Evolutionary conservation across 805 yeast species (phyloP).

Genomic region (Candida hispaniensis): DNA sequence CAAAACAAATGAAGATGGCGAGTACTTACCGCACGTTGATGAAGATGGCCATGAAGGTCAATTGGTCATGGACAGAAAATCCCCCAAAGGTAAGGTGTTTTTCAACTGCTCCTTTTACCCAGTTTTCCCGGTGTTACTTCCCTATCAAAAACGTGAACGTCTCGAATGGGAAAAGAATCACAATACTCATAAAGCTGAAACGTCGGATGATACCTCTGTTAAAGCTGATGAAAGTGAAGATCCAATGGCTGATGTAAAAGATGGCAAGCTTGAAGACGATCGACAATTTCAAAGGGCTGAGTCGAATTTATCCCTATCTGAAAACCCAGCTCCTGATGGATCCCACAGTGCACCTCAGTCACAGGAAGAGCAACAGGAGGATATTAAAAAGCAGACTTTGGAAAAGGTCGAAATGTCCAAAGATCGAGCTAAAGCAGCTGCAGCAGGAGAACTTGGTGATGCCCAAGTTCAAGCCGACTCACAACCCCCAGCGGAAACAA

Average conservation of each 20-base stretch:
- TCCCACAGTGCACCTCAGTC: no score
- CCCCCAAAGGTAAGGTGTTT: conserved; percentile 71
- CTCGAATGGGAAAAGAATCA: not conserved
- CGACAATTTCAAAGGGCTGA: no score
- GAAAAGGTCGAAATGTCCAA: conserved; percentile 25
- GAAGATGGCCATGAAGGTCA: conserved; percentile 41
- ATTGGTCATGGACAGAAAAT: conserved; percentile 57
- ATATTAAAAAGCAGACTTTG: conserved; percentile 21
- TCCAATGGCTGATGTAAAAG: conserved; percentile 17
- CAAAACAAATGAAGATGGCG: conserved; percentile 49
- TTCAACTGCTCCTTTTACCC: conserved; percentile 81
- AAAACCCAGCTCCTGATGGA: no score
- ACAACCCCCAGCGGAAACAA: no score
- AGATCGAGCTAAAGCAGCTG: conserved; percentile 30
- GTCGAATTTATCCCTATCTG: no score
- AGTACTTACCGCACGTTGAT: conserved; percentile 30
- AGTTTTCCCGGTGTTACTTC: conserved; percentile 61
- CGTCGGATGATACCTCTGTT: not conserved
- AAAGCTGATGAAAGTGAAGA: conserved; percentile 19
- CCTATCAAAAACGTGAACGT: conserved; percentile 30
- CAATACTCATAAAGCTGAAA: not conserved
- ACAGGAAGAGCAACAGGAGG: conserved; percentile 29
- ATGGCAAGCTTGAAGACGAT: no score
- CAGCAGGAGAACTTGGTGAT: conserved; percentile 29
- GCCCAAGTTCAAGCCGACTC: conserved; percentile 29